These are phyloP conservation scores for Leishmania arabica DNA, from an alignment of 208 protist species.

Conservation along the genomic window DNA sequence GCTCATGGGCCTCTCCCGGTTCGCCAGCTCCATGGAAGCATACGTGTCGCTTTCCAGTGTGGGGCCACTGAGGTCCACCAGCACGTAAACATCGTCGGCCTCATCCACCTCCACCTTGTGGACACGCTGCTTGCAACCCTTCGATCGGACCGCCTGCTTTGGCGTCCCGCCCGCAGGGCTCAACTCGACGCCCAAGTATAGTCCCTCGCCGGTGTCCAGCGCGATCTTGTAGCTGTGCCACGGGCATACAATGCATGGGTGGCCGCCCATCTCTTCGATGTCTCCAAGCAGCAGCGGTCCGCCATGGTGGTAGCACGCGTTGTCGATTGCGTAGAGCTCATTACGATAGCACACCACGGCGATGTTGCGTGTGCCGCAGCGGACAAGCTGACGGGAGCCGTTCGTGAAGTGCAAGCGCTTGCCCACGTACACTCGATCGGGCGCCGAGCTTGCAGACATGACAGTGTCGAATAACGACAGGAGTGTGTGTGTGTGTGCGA, in stretches of 20 bases:
- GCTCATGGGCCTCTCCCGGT: conserved; percentile 51
- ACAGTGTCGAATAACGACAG: neutral
- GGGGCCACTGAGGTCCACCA: conserved; percentile 51
- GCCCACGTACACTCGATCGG: conserved; percentile 33
- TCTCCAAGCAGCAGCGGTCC: conserved; percentile 87
- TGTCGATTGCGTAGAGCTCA: conserved; percentile 88
- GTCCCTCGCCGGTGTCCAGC: conserved; percentile 86
- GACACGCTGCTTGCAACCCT: conserved; percentile 87
- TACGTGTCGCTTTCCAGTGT: conserved; percentile 77
- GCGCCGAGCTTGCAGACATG: conserved; percentile 3
- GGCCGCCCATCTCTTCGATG: conserved; percentile 90
- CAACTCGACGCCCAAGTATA: conserved; percentile 80
- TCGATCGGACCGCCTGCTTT: conserved; percentile 57
- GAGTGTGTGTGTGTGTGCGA: neutral
- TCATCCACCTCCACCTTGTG: conserved; percentile 65
- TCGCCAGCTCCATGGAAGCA: conserved; percentile 74
- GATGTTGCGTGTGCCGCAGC: conserved; percentile 81
- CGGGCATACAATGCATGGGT: conserved; percentile 90
- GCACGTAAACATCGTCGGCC: conserved; percentile 71
- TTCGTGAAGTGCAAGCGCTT: conserved; percentile 35
- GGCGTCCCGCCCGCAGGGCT: conserved; percentile 33
- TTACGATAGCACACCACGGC: conserved; percentile 68
- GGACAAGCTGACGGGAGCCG: conserved; percentile 75
- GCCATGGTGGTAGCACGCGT: conserved; percentile 93
- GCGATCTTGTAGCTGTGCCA: conserved; percentile 92